A percentile compares a stretch with the other conserved stretches of the same genome.
Evolutionary conservation across 1,139 yeast genomes (phyloP).

Genomic region (Oligophagozyma castellii): DNA sequence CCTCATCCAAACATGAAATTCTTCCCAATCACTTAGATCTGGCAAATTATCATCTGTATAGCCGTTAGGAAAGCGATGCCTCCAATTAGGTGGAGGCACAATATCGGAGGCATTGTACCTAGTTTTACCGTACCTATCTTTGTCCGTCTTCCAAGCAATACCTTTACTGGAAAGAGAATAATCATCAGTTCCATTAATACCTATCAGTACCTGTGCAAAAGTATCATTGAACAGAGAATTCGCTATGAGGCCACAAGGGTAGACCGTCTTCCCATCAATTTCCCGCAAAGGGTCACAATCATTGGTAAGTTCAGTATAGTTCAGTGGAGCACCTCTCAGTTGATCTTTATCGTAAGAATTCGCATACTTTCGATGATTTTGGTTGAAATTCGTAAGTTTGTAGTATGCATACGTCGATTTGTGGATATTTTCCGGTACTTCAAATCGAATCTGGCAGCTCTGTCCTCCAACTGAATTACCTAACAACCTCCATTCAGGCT

Average conservation of each 20-base stretch:
- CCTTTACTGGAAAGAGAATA: conserved; percentile 53
- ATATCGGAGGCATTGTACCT: conserved; percentile 54
- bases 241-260: conserved; percentile 95
- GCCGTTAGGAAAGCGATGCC: conserved; percentile 67
- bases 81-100: conserved; percentile 96
- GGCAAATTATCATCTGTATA: conserved; percentile 77
- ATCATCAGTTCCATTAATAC: conserved; percentile 29
- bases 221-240: conserved; percentile 89
- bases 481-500: conserved; percentile 44
- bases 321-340: conserved; percentile 47
- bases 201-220: conserved; percentile 27
- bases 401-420: conserved; percentile 55
- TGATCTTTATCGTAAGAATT: conserved; percentile 55
- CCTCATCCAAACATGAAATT: conserved; percentile 96
- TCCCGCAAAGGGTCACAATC: conserved; percentile 71
- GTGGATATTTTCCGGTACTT: conserved; percentile 41
- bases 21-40: conserved; percentile 60
- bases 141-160: conserved; percentile 80
- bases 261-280: conserved; percentile 43
- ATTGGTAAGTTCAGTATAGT: conserved; percentile 25
- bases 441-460: conserved; percentile 43
- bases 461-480: conserved; percentile 22
- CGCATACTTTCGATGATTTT: conserved; percentile 67
- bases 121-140: conserved; percentile 67
- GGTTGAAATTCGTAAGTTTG: conserved; percentile 58